These are phyloP conservation scores for Cordia subcordata DNA, from an alignment of 257 asterid genomes.

Conservation along the genomic window DNA sequence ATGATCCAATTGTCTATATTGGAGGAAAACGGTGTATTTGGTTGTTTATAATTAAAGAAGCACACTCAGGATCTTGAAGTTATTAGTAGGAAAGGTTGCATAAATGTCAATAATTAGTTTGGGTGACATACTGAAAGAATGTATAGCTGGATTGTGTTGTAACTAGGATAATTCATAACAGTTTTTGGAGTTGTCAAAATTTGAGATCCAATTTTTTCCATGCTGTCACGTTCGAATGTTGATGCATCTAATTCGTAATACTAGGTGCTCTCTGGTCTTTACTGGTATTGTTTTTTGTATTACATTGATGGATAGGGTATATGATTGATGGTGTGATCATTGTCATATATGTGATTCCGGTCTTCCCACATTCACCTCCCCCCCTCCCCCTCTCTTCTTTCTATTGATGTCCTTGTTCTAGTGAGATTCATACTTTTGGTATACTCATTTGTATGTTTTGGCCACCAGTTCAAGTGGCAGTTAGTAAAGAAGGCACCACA, in stretches of 20 bases:
- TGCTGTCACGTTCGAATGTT: neutral
- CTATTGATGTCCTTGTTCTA: neutral
- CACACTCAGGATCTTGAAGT: neutral
- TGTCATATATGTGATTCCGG: neutral
- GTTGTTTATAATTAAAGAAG: neutral
- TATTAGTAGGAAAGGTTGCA: neutral
- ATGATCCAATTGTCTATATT: neutral
- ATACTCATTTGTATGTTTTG: neutral
- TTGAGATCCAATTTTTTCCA: too few species aligned
- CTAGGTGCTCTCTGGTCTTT: too few species aligned
- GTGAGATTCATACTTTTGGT: neutral
- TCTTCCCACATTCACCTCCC: neutral
- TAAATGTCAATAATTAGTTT: too few species aligned
- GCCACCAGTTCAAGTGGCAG: slow-evolving; percentile 81
- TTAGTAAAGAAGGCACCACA: slow-evolving; percentile 84
- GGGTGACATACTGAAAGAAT: too few species aligned
- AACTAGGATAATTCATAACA: neutral
- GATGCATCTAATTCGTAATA: neutral
- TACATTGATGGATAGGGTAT: too few species aligned
- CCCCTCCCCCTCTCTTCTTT: too few species aligned
- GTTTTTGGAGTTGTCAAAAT: too few species aligned
- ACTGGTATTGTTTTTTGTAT: too few species aligned
- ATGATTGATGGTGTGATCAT: too few species aligned
- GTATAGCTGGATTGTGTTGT: neutral
- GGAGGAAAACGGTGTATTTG: neutral